These are phyloP conservation scores for Rostrohypoxylon terebratum DNA, from an alignment of 495 filamentous ascomycete genomes.

Conservation along the genomic window DNA sequence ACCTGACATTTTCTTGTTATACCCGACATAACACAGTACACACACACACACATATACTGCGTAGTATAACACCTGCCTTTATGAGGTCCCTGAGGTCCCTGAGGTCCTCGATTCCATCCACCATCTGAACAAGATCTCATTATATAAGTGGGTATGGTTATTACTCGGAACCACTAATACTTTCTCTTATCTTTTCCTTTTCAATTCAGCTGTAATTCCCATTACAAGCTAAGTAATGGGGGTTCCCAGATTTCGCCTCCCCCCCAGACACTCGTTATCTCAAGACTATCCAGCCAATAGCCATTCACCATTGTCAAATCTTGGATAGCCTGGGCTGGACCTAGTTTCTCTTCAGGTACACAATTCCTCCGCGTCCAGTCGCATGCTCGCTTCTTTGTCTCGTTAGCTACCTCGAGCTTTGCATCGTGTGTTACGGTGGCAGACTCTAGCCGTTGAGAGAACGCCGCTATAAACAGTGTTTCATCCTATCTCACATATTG, in stretches of 20 bases:
- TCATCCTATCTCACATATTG: conserved; percentile 1
- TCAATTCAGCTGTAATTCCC: conserved; percentile 19
- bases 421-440: conserved; percentile 27
- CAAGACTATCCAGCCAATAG: conserved; percentile 19
- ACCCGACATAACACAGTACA: not conserved
- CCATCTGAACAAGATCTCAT: not conserved
- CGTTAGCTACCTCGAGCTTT: conserved; percentile 21
- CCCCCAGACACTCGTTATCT: conserved; percentile 31
- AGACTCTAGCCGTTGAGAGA: conserved; percentile 15
- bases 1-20: not conserved
- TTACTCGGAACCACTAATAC: not conserved
- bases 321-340: conserved; percentile 1
- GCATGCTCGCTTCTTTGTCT: conserved; percentile 16
- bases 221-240: conserved; percentile 15
- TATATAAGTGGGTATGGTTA: conserved; percentile 11
- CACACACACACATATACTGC: too few species aligned
- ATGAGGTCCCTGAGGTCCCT: too few species aligned
- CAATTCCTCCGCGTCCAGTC: conserved; percentile 11
- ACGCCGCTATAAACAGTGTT: conserved; percentile 32
- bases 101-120: not conserved
- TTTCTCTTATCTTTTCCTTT: conserved; percentile 19
- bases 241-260: conserved; percentile 22
- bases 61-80: conserved; percentile 2
- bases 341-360: conserved; percentile 23
- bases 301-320: conserved; percentile 9